A percentile compares a stretch with the other conserved stretches of the same genome.
These are phyloP conservation scores for Prunus mongolica DNA, from an alignment of 306 rosid species.

Conservation along the genomic window DNA sequence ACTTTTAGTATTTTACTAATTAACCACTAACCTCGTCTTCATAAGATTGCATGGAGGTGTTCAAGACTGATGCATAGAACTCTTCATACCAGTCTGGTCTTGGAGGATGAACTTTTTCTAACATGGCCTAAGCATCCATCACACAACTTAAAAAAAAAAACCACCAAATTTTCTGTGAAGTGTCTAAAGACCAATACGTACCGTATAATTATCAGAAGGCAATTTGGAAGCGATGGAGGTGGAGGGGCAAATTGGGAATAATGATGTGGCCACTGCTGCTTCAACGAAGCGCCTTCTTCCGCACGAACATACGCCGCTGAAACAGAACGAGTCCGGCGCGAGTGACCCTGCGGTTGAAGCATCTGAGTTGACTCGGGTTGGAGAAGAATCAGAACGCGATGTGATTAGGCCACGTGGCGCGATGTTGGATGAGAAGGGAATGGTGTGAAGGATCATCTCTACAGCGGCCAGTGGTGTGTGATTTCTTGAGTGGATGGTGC, in stretches of 20 bases:
- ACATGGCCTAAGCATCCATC: conserved; percentile 31
- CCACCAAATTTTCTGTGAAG: not conserved
- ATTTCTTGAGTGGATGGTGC: not conserved
- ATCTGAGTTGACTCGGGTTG: conserved; percentile 22
- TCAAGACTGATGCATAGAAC: conserved; percentile 56
- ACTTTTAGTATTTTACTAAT: not conserved
- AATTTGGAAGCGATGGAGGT: conserved; percentile 37
- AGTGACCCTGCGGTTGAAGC: conserved; percentile 19
- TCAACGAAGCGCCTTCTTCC: conserved; percentile 64
- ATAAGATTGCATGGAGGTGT: conserved; percentile 39
- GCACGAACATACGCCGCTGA: conserved; percentile 46
- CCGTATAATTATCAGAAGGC: conserved; percentile 52
- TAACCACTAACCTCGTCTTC: conserved; percentile 60
- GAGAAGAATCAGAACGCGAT: not conserved
- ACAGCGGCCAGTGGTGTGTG: not conserved
- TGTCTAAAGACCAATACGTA: conserved; percentile 5
- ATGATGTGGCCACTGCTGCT: conserved; percentile 44
- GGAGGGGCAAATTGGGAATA: conserved; percentile 41
- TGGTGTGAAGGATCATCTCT: not conserved
- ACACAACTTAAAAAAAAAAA: not conserved
- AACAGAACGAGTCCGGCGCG: conserved; percentile 15
- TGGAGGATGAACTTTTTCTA: conserved; percentile 63
- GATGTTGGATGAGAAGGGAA: conserved; percentile 2
- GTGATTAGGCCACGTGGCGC: conserved; percentile 10
- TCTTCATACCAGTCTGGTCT: conserved; percentile 86